These are phyloP conservation scores for Clarireedia sp. DNA, from an alignment of 2,329 filamentous ascomycete species.

Conservation along the genomic window DNA sequence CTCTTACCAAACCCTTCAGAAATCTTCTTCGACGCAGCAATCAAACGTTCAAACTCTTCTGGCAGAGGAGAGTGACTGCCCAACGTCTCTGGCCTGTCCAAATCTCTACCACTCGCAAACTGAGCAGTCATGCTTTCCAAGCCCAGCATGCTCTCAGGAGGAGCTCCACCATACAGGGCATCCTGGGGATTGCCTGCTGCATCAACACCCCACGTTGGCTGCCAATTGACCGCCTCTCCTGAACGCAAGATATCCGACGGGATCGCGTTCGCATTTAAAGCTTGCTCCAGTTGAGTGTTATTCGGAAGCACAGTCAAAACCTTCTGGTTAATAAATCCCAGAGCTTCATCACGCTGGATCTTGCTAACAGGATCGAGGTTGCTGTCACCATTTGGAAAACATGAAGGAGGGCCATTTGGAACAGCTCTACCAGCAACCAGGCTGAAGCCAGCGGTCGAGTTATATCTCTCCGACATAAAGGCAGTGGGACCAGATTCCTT, in stretches of 20 bases:
- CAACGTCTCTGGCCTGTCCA: slow-evolving; percentile 23
- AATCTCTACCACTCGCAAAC: slow-evolving; percentile 25
- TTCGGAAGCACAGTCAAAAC: slow-evolving; percentile 43
- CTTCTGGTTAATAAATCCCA: slow-evolving; percentile 63
- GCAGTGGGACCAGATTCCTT: slow-evolving; percentile 45
- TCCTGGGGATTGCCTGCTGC: slow-evolving; percentile 11
- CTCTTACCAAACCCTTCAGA: slow-evolving; percentile 55
- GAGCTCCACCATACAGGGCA: slow-evolving; percentile 13
- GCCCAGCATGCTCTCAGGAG: slow-evolving; percentile 22
- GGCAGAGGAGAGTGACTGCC: slow-evolving; percentile 44
- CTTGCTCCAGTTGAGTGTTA: slow-evolving; percentile 30
- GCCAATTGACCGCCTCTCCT: not conserved
- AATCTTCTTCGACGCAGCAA: slow-evolving; percentile 45
- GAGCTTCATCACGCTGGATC: slow-evolving; percentile 58
- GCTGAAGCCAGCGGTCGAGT: slow-evolving; percentile 49
- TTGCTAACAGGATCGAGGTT: slow-evolving; percentile 52
- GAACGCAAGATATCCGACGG: slow-evolving; percentile 25
- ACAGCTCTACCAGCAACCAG: slow-evolving; percentile 58
- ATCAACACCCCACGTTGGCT: slow-evolving; percentile 20
- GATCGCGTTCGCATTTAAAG: slow-evolving; percentile 27
- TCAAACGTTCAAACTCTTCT: slow-evolving; percentile 53
- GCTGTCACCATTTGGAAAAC: slow-evolving; percentile 42
- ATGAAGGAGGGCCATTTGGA: slow-evolving; percentile 54
- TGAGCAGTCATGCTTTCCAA: slow-evolving; percentile 29
- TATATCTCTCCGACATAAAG: slow-evolving; percentile 49